Evolutionary conservation across 768 basidiomycete genomes (phyloP).

Genomic region (Amanita molliuscula): DNA sequence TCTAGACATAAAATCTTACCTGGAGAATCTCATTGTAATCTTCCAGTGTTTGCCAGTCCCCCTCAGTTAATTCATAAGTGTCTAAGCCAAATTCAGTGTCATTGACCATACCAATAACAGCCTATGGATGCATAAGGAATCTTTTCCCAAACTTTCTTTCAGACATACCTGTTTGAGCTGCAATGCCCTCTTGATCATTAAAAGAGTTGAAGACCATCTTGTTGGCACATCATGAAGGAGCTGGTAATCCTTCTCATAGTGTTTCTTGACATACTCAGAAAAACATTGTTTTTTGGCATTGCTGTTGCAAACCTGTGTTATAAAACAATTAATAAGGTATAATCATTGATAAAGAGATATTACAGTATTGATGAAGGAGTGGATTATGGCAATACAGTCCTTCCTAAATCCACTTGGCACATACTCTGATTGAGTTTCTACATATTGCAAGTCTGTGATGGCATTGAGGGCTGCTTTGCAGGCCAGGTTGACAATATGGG

Average conservation of each 20-base stretch:
- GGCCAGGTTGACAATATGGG: not conserved
- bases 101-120: conserved; percentile 15
- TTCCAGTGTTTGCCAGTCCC: conserved; percentile 17
- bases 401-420: too few species aligned
- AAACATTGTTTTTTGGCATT: conserved; percentile 3
- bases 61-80: conserved; percentile 13
- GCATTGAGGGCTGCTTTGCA: not conserved
- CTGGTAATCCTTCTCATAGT: conserved; percentile 12
- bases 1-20: conserved; percentile 8
- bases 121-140: conserved; percentile 10
- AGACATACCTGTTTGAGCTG: conserved; percentile 15
- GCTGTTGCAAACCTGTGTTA: not conserved
- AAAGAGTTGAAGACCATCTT: conserved; percentile 20
- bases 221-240: conserved; percentile 19
- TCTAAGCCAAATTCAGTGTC: conserved; percentile 14
- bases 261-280: conserved; percentile 1
- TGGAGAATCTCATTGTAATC: conserved; percentile 15
- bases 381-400: too few species aligned
- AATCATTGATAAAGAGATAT: too few species aligned
- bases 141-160: conserved; percentile 4
- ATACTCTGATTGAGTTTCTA: too few species aligned
- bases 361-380: too few species aligned
- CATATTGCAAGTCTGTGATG: not conserved
- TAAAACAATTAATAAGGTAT: not conserved
- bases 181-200: conserved; percentile 19